Evolutionary conservation across 2,329 filamentous ascomycete genomes (phyloP), one percentile per base, ranked within the genome.

Genomic region (Ophiostoma piceae): DNA sequence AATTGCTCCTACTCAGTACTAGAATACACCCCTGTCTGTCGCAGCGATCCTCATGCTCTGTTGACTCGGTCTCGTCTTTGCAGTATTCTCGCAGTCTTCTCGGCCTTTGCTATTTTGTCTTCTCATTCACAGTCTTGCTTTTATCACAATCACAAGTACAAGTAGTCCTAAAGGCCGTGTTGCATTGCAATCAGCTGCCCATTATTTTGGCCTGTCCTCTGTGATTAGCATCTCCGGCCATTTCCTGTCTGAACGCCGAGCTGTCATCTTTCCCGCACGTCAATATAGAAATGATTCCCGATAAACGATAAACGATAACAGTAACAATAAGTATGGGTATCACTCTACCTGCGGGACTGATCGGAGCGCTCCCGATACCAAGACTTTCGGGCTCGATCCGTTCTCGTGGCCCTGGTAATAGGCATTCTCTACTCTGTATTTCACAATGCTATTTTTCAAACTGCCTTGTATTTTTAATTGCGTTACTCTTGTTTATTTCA

Each of bases 351-450:
- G 62, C 62, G 62, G 62, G 62, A 41, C 62, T 65, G 35, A 39
- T 65, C 62, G 62, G 62, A 65, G 62, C 62, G n/a, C 62, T 62
- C 26, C 35, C 62, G 62, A 65, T 65, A 22, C 62, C 62, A 65
- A 65, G 62, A 65, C 35, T 39, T 9, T 39, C 35, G 35, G 32
- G 62, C 62, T 65, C 62, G 62, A 65, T 39, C 62, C 11, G 32
- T 65, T 65, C 62, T 65, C 62, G 62, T 65, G 62, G 26, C 57
- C 32, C 62, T 22, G 35, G 35, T 22, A 65, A 35, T 29, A 12
- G 35, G 2, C 35, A 35, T 35, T 35, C 35, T 35, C 35, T 35
- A 35, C 35, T 35, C 35, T 8, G 8, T 35, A 35, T 6, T 35
- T 8, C 35, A 6, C 5, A 35, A 6, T 35, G 8, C 35, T n/a